Evolutionary conservation across 805 yeast genomes (phyloP).

Genomic region (Starmerella cellae): DNA sequence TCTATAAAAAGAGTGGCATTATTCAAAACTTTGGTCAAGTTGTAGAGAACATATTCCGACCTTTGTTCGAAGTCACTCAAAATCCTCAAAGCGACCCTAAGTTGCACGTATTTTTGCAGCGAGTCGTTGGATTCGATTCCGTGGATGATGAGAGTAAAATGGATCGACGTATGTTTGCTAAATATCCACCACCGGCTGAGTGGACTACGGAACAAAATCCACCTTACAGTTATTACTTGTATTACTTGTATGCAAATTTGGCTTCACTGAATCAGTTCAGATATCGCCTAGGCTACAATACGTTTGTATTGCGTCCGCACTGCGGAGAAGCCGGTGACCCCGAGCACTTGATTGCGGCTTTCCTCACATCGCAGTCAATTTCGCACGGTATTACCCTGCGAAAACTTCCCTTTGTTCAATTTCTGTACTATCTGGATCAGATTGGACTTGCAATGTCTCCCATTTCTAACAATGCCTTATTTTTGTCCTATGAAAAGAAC

Average conservation of each 20-base stretch:
- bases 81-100: conserved; percentile 86
- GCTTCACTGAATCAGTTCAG: conserved; percentile 81
- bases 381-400: conserved; percentile 90
- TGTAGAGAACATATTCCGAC: conserved; percentile 65
- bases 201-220: conserved; percentile 79
- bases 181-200: conserved; percentile 69
- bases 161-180: conserved; percentile 69
- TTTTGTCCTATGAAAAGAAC: conserved; percentile 89
- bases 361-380: conserved; percentile 77
- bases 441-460: conserved; percentile 98
- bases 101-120: conserved; percentile 69
- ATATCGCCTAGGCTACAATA: conserved; percentile 57
- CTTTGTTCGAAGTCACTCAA: conserved; percentile 77
- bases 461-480: conserved; percentile 86
- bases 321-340: conserved; percentile 99
- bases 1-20: conserved; percentile 65
- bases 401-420: conserved; percentile 90
- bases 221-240: conserved; percentile 92
- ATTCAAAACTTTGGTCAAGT: conserved; percentile 65
- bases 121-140: conserved; percentile 95
- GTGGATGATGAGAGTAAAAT: conserved; percentile 95
- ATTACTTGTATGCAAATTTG: conserved; percentile 76
- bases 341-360: conserved; percentile 85
- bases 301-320: conserved; percentile 92
- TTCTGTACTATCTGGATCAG: conserved; percentile 83